These are phyloP conservation scores for Geranium rotundifolium DNA, from an alignment of 345 rosid species.

Conservation along the genomic window DNA sequence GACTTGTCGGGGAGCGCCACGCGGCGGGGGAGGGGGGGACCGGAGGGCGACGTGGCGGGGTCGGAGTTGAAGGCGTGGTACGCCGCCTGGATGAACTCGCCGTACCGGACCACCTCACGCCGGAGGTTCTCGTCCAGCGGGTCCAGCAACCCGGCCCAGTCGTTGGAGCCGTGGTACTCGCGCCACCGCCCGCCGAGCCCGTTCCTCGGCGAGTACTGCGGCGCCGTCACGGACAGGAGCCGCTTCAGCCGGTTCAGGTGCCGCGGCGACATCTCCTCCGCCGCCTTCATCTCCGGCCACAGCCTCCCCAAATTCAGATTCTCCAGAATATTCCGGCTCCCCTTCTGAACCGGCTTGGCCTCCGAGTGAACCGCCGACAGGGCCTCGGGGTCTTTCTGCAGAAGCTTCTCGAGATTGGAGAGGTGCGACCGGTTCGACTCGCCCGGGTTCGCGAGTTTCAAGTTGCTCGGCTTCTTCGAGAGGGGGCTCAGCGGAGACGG, in stretches of 20 bases:
- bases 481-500: conserved; percentile 37
- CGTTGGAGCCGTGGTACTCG: conserved; percentile 43
- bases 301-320: conserved; percentile 50
- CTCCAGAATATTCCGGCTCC: conserved; percentile 24
- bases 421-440: conserved; percentile 33
- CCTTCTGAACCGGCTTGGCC: conserved; percentile 6
- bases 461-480: background rate
- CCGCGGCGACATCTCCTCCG: conserved; percentile 86
- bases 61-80: conserved; percentile 64
- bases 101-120: conserved; percentile 48
- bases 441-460: conserved; percentile 10
- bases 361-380: background rate
- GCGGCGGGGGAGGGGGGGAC: conserved; percentile 40
- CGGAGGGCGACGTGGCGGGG: conserved; percentile 51
- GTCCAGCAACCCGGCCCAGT: conserved; percentile 46
- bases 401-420: conserved; percentile 55
- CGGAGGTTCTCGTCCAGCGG: conserved; percentile 57
- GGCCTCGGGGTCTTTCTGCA: conserved; percentile 24
- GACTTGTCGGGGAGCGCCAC: conserved; percentile 62
- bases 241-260: conserved; percentile 59
- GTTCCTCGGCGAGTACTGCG: conserved; percentile 81
- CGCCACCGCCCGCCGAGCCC: conserved; percentile 65
- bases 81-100: conserved; percentile 44
- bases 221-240: conserved; percentile 50
- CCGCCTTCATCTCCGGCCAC: conserved; percentile 79